Evolutionary conservation across 129 eudicot genomes (phyloP).

Genomic region (Pulicaria dysenterica): DNA sequence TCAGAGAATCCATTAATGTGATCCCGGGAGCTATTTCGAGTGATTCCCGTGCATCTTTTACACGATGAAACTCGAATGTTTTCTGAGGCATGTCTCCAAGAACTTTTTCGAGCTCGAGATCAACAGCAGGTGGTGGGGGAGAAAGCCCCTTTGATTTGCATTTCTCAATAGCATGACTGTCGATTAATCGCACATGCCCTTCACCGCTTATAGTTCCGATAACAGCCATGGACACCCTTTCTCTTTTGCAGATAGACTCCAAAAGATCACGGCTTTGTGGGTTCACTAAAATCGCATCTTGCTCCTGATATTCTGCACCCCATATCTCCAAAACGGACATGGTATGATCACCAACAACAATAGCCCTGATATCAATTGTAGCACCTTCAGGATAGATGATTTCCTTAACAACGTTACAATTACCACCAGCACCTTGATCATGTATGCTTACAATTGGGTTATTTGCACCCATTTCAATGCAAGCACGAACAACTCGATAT

Average conservation of each 20-base stretch:
- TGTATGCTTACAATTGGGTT: constrained; percentile 91
- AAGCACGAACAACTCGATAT: constrained; percentile 93
- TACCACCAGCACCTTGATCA: constrained; percentile 99
- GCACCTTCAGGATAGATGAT: constrained; percentile 92
- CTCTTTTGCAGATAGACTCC: constrained; percentile 80
- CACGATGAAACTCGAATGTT: constrained; percentile 75
- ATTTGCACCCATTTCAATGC: constrained; percentile 87
- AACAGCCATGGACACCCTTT: constrained; percentile 88
- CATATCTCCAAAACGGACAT: constrained; percentile 97
- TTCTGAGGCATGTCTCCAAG: constrained; percentile 96
- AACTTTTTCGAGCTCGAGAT: constrained; percentile 89
- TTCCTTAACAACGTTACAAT: constrained; percentile 94
- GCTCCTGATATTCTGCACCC: constrained; percentile 98
- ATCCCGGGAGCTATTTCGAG: constrained; percentile 87
- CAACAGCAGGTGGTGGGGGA: constrained; percentile 79
- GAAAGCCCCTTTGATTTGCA: constrained; percentile 46
- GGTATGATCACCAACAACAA: constrained; percentile 90
- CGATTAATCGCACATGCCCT: constrained; percentile 63
- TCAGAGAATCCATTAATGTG: constrained; percentile 67
- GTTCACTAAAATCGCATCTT: constrained; percentile 91
- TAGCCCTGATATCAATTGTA: constrained; percentile 77
- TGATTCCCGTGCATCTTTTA: constrained; percentile 44
- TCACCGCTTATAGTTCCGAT: constrained; percentile 79
- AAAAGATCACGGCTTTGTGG: constrained; percentile 65
- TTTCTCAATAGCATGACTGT: constrained; percentile 57